Evolutionary conservation across 2,329 filamentous ascomycete species (phyloP).

Genomic region (Lecanicillium sp.): DNA sequence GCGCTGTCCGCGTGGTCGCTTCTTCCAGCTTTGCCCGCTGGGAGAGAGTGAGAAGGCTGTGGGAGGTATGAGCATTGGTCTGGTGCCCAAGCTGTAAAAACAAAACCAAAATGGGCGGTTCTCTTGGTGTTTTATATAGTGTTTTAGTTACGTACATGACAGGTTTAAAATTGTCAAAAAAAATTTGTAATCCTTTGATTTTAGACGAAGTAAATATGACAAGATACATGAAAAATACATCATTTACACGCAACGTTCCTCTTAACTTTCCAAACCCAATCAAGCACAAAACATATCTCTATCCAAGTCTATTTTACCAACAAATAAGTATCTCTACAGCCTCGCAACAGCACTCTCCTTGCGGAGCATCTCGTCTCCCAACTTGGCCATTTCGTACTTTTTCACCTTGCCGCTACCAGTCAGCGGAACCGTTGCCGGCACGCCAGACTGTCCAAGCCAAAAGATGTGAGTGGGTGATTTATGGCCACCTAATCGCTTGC

Average conservation of each 20-base stretch:
- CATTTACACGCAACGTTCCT: too few relatives aligned
- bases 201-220: neutral
- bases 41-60: constrained; percentile 47
- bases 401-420: constrained; percentile 67
- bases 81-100: constrained; percentile 44
- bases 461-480: constrained; percentile 69
- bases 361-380: constrained; percentile 46
- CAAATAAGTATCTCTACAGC: constrained; percentile 24
- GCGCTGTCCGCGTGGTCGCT: constrained; percentile 55
- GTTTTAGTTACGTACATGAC: too few relatives aligned
- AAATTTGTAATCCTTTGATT: too few relatives aligned
- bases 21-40: constrained; percentile 60
- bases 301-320: neutral
- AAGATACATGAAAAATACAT: neutral
- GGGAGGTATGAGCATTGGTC: constrained; percentile 42
- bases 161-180: too few relatives aligned
- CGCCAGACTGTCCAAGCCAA: constrained; percentile 58
- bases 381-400: constrained; percentile 54
- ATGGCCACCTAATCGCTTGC: constrained; percentile 52
- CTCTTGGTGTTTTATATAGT: neutral
- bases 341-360: constrained; percentile 37
- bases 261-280: too few relatives aligned
- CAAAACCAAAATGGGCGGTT: neutral
- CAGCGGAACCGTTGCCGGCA: constrained; percentile 48
- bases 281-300: too few relatives aligned